Evolutionary conservation across 2,329 filamentous ascomycete species (phyloP), one percentile per base, ranked within the genome.

Genomic region (Zalaria sp.): DNA sequence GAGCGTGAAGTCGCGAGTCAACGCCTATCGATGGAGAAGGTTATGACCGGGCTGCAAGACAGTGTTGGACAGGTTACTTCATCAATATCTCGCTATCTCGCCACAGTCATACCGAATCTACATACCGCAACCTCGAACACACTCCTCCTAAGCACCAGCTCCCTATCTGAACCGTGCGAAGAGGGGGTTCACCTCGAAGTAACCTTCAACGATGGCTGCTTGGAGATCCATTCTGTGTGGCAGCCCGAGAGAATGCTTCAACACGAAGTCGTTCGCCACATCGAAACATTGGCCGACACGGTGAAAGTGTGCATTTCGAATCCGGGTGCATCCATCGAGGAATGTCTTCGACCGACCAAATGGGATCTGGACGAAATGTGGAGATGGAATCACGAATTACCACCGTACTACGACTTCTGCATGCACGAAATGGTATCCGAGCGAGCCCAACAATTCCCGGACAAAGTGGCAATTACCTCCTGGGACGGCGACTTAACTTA

Each of bases 31-130:
- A 55, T 56, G 41, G 52, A 53, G 35, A 54, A 61, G 43, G 49
- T 66, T 4, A 49, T 62, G 42, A 46, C 53, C 5, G 54, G 50
- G 10, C 48, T 64, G 18, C 46, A 63, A 40, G 55, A 45, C 43
- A 58, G 36, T 38, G 45, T 64, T 18, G 49, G 42, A 42, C 43
- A 59, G 2, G 49, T 51, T 40, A 43, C 51, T 18, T 40, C 49
- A 11, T 49, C 51, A 27, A 57, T 65, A 35, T 52, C 47, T 18
- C 47, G 38, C 9, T 7, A 26, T 11, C 35, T 43, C 18, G 27
- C 40, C 4, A 10, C 8, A 35, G 42, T 2, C 45, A 57, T 27
- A 50, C 61, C 28, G 35, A 27, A 6, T 6, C 11, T 42, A 4
- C 35, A 27, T 7, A 25, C 3, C 25, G 35, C n/a, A 31, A 11